Percentiles rank a stretch among this genome's conserved stretches.
Conservation (phyloP, 1,284 basidiomycete genomes). For the Marasmius fiardii region DNA sequence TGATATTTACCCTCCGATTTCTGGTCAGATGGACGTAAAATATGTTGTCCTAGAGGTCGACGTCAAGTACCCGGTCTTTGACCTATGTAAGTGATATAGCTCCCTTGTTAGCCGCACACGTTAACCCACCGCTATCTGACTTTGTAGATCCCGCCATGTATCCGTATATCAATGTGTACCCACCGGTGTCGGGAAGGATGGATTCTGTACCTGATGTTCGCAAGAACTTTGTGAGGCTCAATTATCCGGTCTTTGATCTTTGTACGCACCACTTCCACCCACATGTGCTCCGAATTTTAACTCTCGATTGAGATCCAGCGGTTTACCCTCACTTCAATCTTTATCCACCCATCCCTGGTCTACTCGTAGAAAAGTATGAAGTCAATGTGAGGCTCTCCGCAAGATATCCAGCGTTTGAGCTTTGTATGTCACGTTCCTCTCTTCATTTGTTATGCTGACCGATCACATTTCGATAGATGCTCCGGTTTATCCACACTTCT, state of each 20-base stretch:
- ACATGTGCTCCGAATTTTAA: not conserved
- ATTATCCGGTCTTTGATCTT: too few relatives aligned
- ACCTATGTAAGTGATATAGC: slow-evolving; percentile 8
- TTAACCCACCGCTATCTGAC: not conserved
- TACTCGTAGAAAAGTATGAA: not conserved
- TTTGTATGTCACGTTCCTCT: not conserved
- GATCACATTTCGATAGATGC: slow-evolving; percentile 19
- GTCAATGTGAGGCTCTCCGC: slow-evolving; percentile 7
- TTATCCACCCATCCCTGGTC: too few relatives aligned
- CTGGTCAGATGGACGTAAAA: not conserved
- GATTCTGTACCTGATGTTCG: slow-evolving; percentile 5
- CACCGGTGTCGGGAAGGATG: slow-evolving; percentile 14
- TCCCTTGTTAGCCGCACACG: not conserved
- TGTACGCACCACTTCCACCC: slow-evolving; percentile 13
- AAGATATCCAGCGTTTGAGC: not conserved
- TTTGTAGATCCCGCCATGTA: slow-evolving; percentile 30
- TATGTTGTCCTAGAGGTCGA: slow-evolving; percentile 8
- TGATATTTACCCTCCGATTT: slow-evolving; percentile 14
- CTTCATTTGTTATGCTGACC: not conserved
- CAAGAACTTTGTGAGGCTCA: too few relatives aligned
- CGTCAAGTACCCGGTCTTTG: too few relatives aligned
- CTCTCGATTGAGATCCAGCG: slow-evolving; percentile 20
- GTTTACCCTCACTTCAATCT: slow-evolving; percentile 17
- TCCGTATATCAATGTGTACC: slow-evolving; percentile 39
- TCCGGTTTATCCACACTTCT: slow-evolving; percentile 19